Evolutionary conservation across 2,329 filamentous ascomycete genomes (phyloP), one percentile per base, ranked within the genome.

Genomic region (Ceratocystis colombiana): DNA sequence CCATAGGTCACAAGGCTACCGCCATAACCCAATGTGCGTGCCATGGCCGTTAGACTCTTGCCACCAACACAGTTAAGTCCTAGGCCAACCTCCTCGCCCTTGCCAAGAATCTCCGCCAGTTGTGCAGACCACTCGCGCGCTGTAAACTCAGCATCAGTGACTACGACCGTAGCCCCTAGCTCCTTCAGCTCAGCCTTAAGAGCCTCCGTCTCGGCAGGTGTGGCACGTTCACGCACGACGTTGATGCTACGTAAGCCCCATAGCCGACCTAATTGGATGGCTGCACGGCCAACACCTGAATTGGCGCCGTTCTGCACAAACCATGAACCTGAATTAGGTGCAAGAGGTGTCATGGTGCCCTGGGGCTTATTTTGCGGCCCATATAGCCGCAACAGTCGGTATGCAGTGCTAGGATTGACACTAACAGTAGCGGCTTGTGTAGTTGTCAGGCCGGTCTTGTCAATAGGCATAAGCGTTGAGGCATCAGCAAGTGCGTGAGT

Each of bases 251-350:
- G 87, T 72, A 94, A 82, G 0, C 93, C 93, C 93, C 92, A 97
- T 64, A 90, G 81, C 71, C 78, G 81, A 1, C 84, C 93, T 1
- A 99, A 79, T 77, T 99, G 94, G 70, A 97, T 94, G 10, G 90
- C 93, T 2, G 92, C 89, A 48, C 94, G 81, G 1, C 94, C 94
- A 17, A 99, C 94, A 10, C 91, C 94, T 53, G 86, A 90, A 76
- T 99, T 99, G 48, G 93, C 94, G 6, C 93, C 94, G 74, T 99
- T 99, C 77, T 99, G 94, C 61, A 99, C 86, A 73, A 96, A 90
- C 92, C 93, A 99, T 66, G 95, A 88, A 65, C 92, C 79, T 67
- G 79, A 79, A 62, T 78, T 79, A 25, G 76, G 72, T 61, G 76
- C 74, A 62, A 79, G 79, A 10, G 77, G 73, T 7, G 73, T 72